Evolutionary conservation across 108 stramenopile species (phyloP).

Genomic region (Cyclostephanos tholiformis): DNA sequence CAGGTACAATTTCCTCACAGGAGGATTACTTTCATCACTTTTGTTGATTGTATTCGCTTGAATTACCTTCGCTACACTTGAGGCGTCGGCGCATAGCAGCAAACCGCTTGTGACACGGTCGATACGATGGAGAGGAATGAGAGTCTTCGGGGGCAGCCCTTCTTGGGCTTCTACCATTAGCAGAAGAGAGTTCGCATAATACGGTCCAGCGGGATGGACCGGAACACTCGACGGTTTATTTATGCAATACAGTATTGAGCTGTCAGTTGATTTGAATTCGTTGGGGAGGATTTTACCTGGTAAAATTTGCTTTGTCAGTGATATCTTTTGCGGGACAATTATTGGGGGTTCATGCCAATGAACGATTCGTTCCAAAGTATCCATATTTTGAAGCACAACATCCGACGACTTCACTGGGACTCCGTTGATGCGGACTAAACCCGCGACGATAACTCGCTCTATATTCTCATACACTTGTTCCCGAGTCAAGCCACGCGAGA

Average conservation of each 20-base stretch:
- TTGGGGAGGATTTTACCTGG: constrained; percentile 35
- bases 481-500: constrained; percentile 21
- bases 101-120: constrained; percentile 84
- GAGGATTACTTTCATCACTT: constrained; percentile 8
- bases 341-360: constrained; percentile 89
- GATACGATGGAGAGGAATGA: constrained; percentile 79
- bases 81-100: constrained; percentile 62
- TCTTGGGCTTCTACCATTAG: constrained; percentile 82
- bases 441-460: constrained; percentile 43
- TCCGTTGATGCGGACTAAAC: constrained; percentile 69
- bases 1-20: constrained; percentile 71
- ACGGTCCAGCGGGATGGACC: constrained; percentile 84
- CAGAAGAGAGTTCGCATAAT: constrained; percentile 73
- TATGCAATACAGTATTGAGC: constrained; percentile 55
- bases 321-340: constrained; percentile 52
- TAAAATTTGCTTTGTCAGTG: constrained; percentile 55
- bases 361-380: constrained; percentile 61
- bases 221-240: constrained; percentile 82
- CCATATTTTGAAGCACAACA: constrained; percentile 64
- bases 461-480: constrained; percentile 17
- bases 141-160: constrained; percentile 54
- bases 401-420: constrained; percentile 26
- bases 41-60: constrained; percentile 48
- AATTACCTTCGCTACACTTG: constrained; percentile 60
- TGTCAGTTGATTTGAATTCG: background rate